phyloP scores from a whole-genome alignment of 148 eudicot species.

The Silene conica region DNA sequence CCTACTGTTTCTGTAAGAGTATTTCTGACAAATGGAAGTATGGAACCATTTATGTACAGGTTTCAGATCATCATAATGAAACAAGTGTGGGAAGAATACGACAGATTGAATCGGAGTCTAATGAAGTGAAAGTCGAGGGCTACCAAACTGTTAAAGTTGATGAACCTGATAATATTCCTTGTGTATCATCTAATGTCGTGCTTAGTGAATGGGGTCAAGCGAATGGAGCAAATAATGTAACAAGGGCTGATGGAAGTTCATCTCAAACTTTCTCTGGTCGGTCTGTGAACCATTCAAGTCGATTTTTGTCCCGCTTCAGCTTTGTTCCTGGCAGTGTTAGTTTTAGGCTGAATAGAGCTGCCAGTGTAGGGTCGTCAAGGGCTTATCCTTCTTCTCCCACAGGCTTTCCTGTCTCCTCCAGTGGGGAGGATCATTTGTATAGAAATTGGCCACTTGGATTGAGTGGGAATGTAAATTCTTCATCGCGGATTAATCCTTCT shows the following conservation, averaged over 20 bases:
- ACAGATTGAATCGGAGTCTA: slow-evolving; percentile 33
- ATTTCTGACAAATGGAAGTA: too few species aligned
- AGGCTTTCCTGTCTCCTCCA: slow-evolving; percentile 37
- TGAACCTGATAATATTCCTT: slow-evolving; percentile 38
- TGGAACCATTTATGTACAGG: slow-evolving; percentile 29
- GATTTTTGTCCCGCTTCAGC: slow-evolving; percentile 76
- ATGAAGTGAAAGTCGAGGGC: slow-evolving; percentile 43
- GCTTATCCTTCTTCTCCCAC: slow-evolving; percentile 48
- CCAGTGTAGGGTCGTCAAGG: slow-evolving; percentile 56
- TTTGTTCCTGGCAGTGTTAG: slow-evolving; percentile 71
- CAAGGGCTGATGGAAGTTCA: slow-evolving; percentile 44
- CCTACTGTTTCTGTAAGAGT: too few species aligned
- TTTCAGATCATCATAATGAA: slow-evolving; percentile 35
- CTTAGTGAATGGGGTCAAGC: slow-evolving; percentile 57
- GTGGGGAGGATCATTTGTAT: slow-evolving; percentile 37
- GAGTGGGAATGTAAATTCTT: slow-evolving; percentile 36
- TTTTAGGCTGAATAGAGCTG: slow-evolving; percentile 68
- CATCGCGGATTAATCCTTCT: slow-evolving; percentile 35
- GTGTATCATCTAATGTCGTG: slow-evolving; percentile 39
- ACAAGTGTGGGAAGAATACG: slow-evolving; percentile 29
- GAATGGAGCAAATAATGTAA: slow-evolving; percentile 30
- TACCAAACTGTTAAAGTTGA: slow-evolving; percentile 42
- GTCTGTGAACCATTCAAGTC: slow-evolving; percentile 48
- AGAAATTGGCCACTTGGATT: slow-evolving; percentile 30
- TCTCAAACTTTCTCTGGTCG: slow-evolving; percentile 50